Percentiles rank a stretch among this genome's conserved stretches.
Evolutionary conservation across 2,329 filamentous ascomycete genomes (phyloP).

Genomic region (Penicillium hordei): DNA sequence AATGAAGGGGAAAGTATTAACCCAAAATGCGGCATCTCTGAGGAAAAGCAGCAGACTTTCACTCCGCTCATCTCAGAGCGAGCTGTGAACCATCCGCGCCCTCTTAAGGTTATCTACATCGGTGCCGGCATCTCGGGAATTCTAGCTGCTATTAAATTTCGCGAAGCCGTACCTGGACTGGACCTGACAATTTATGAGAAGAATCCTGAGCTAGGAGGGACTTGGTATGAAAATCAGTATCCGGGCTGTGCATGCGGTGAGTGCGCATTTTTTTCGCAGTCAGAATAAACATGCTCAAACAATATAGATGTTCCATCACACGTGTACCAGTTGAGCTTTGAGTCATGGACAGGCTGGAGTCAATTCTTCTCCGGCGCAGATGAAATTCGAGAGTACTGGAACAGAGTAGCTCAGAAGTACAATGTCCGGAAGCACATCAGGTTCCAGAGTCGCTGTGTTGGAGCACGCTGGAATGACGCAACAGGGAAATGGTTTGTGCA

Average conservation of each 20-base stretch:
- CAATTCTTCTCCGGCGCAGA: background rate
- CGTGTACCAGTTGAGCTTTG: background rate
- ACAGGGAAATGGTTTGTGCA: background rate
- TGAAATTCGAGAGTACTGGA: slow-evolving; percentile 26
- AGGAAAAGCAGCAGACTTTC: background rate
- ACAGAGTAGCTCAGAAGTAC: slow-evolving; percentile 18
- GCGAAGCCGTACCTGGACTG: background rate
- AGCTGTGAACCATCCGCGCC: background rate
- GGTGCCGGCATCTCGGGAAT: background rate
- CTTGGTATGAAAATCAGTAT: background rate
- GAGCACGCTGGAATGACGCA: background rate
- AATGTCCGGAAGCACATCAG: background rate
- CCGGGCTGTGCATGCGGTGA: background rate
- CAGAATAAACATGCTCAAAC: background rate
- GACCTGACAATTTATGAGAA: background rate
- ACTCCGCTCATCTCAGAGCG: background rate
- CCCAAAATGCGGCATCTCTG: no score
- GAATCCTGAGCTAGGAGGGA: background rate
- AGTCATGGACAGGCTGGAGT: background rate
- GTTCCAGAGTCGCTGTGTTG: background rate
- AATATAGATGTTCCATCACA: slow-evolving; percentile 6
- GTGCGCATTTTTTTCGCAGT: no score
- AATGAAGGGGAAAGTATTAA: no score
- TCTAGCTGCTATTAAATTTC: background rate
- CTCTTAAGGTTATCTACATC: background rate